These are phyloP conservation scores for Bacterosira constricta DNA, from an alignment of 108 stramenopile species.

Conservation along the genomic window DNA sequence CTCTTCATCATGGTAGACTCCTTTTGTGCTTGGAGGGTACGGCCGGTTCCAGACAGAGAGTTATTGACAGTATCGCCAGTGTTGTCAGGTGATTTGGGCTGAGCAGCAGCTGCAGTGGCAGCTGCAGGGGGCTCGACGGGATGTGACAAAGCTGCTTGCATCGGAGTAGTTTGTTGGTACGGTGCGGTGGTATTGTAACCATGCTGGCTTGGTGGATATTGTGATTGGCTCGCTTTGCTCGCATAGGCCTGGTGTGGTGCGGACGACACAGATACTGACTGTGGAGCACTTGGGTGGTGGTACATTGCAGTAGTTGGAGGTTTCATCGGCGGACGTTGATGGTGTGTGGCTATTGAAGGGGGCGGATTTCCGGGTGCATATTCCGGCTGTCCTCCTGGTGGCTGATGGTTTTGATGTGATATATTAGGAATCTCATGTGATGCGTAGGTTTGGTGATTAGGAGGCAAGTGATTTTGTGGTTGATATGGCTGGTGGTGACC, in stretches of 20 bases:
- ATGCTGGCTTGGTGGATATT: too few relatives aligned
- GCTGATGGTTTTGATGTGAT: background rate
- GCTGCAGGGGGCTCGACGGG: too few relatives aligned
- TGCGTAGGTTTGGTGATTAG: background rate
- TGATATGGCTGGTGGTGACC: background rate
- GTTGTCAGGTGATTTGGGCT: background rate
- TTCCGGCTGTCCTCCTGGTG: background rate
- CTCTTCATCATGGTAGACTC: slow-evolving; percentile 82
- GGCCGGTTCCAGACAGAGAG: slow-evolving; percentile 1
- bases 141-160: too few relatives aligned
- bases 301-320: too few relatives aligned
- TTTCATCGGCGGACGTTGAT: too few relatives aligned
- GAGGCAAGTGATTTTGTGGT: background rate
- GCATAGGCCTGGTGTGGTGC: background rate
- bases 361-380: too few relatives aligned
- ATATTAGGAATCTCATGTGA: background rate
- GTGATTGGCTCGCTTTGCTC: background rate
- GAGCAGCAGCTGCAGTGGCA: slow-evolving; percentile 1
- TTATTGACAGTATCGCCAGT: background rate
- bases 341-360: too few relatives aligned
- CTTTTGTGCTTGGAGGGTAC: slow-evolving; percentile 53
- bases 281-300: too few relatives aligned
- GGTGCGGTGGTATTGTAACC: too few relatives aligned
- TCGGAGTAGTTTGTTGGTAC: too few relatives aligned
- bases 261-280: too few relatives aligned